Evolutionary conservation across 2,329 filamentous ascomycete genomes (phyloP).

Genomic region (Hypoxylon sp.): DNA sequence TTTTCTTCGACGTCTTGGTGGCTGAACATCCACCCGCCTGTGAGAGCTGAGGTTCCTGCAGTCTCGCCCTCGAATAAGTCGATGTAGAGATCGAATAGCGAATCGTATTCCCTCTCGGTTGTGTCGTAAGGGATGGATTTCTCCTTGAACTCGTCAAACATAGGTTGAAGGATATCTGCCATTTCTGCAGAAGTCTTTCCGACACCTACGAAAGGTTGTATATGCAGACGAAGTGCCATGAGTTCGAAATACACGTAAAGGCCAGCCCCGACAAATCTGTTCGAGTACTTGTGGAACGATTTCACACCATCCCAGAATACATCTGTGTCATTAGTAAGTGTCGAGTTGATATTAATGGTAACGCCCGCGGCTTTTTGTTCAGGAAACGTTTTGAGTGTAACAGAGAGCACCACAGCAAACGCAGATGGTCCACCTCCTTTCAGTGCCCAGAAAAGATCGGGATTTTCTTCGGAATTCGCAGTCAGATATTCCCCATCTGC

Average conservation of each 20-base stretch:
- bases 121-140: constrained; percentile 44
- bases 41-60: constrained; percentile 47
- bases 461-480: constrained; percentile 55
- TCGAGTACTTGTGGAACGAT: constrained; percentile 56
- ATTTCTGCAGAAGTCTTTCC: constrained; percentile 49
- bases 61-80: constrained; percentile 50
- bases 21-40: constrained; percentile 51
- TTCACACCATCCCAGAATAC: constrained; percentile 58
- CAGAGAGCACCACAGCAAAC: constrained; percentile 61
- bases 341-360: constrained; percentile 50
- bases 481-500: constrained; percentile 54
- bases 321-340: constrained; percentile 49
- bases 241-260: constrained; percentile 57
- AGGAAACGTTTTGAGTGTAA: constrained; percentile 61
- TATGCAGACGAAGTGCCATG: constrained; percentile 51
- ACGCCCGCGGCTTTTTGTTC: constrained; percentile 55
- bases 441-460: constrained; percentile 66
- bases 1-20: constrained; percentile 49
- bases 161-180: constrained; percentile 47
- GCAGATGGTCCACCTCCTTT: constrained; percentile 62
- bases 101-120: constrained; percentile 43
- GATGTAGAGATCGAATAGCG: constrained; percentile 50
- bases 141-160: constrained; percentile 47
- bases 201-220: constrained; percentile 51
- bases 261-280: constrained; percentile 52